phyloP scores from a whole-genome alignment of 495 filamentous ascomycete genomes.

The Monascus purpureus region DNA sequence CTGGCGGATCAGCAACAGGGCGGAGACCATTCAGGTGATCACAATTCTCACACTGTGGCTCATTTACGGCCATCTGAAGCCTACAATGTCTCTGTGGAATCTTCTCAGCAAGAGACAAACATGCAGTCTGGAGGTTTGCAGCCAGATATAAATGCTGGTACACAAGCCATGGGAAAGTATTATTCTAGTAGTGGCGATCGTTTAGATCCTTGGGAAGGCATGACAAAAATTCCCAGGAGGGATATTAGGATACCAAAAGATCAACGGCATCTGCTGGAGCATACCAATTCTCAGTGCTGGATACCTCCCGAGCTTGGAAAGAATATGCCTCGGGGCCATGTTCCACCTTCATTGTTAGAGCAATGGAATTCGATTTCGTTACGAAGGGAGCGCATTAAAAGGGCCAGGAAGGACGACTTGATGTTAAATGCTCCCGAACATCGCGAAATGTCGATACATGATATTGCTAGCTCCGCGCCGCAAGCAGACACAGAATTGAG shows the following conservation, averaged over 20 bases:
- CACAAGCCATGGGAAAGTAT: background rate
- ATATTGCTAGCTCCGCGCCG: slow-evolving; percentile 1
- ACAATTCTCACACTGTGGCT: too few species aligned
- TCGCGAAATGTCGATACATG: slow-evolving; percentile 1
- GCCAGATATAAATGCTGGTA: too few species aligned
- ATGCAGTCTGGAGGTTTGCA: too few species aligned
- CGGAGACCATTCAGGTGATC: too few species aligned
- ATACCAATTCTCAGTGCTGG: slow-evolving; percentile 30
- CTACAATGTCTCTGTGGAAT: too few species aligned
- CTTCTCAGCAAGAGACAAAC: too few species aligned
- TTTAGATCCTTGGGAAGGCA: slow-evolving; percentile 26
- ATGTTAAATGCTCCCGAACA: background rate
- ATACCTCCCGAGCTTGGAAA: slow-evolving; percentile 20
- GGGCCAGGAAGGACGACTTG: background rate
- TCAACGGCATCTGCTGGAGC: slow-evolving; percentile 46
- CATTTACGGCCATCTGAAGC: too few species aligned
- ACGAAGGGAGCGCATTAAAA: slow-evolving; percentile 5
- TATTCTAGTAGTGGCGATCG: too few species aligned
- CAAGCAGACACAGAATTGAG: slow-evolving; percentile 5
- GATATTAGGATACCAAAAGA: slow-evolving; percentile 43
- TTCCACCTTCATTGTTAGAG: slow-evolving; percentile 19
- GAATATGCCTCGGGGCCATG: slow-evolving; percentile 14
- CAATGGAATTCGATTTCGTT: slow-evolving; percentile 27
- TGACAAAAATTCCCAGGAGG: slow-evolving; percentile 23
- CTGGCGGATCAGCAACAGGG: too few species aligned